Evolutionary conservation across 2,329 filamentous ascomycete species (phyloP).

Genomic region (Microsporum audouinii): DNA sequence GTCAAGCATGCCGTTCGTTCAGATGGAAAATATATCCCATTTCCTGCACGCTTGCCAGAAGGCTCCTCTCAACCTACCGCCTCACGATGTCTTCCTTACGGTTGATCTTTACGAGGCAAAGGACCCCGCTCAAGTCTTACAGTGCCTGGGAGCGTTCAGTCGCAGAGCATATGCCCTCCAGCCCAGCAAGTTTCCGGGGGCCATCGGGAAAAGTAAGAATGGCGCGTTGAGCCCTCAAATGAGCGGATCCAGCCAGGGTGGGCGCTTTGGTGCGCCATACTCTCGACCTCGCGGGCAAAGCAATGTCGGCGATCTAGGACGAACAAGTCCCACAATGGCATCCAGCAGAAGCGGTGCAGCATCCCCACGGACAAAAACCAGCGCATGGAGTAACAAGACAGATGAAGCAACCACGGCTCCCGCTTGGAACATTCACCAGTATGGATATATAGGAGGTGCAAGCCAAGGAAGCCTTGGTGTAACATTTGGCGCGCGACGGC

Average conservation of each 20-base stretch:
- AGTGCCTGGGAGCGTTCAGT: constrained; percentile 86
- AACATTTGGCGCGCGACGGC: constrained; percentile 77
- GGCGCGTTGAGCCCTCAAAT: constrained; percentile 53
- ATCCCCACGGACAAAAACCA: constrained; percentile 41
- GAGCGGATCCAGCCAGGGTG: constrained; percentile 49
- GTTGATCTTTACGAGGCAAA: constrained; percentile 94
- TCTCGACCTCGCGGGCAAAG: constrained; percentile 39
- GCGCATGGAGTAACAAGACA: constrained; percentile 78
- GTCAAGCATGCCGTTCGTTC: constrained; percentile 92
- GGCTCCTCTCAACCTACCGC: constrained; percentile 72
- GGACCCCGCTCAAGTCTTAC: constrained; percentile 88
- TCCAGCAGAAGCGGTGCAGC: constrained; percentile 35
- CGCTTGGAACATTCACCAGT: constrained; percentile 97
- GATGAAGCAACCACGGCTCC: constrained; percentile 73
- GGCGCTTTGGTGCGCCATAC: constrained; percentile 32
- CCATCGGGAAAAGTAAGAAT: constrained; percentile 60
- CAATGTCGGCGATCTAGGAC: constrained; percentile 43
- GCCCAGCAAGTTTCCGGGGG: constrained; percentile 59
- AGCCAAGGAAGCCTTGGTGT: constrained; percentile 93
- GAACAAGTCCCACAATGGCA: constrained; percentile 53
- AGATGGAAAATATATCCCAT: constrained; percentile 98
- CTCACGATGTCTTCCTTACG: constrained; percentile 92
- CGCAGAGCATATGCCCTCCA: constrained; percentile 66
- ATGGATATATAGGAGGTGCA: constrained; percentile 95
- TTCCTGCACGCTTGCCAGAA: constrained; percentile 82